Evolutionary conservation across 2,329 filamentous ascomycete species (phyloP).

Genomic region (Ophioceras dolichostomum): DNA sequence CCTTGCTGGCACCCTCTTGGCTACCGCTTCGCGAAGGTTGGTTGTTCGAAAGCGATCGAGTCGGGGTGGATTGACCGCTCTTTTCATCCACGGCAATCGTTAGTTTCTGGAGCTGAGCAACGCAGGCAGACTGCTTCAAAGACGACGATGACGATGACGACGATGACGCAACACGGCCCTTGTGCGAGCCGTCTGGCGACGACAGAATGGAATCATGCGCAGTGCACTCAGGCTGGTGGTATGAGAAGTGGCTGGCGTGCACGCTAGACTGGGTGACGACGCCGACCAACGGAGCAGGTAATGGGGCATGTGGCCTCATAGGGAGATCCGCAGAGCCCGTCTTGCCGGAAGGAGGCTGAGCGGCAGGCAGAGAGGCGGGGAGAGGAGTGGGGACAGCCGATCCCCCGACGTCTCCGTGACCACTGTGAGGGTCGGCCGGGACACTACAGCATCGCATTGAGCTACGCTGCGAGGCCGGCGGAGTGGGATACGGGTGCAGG

Average conservation of each 20-base stretch:
- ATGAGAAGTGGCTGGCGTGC: constrained; percentile 54
- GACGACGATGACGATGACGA: constrained; percentile 15
- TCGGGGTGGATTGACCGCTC: constrained; percentile 87
- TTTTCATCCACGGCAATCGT: constrained; percentile 70
- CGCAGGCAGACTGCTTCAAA: constrained; percentile 45
- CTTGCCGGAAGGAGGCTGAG: too few species aligned
- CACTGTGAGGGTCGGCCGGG: too few species aligned
- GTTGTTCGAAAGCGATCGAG: constrained; percentile 65
- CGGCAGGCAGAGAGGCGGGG: too few species aligned
- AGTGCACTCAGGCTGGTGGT: constrained; percentile 23
- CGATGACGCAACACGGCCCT: constrained; percentile 5
- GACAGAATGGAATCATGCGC: constrained; percentile 37
- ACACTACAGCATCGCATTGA: too few species aligned
- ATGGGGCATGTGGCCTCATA: constrained; percentile 28
- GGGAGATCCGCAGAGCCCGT: constrained; percentile 31
- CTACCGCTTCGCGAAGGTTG: constrained; percentile 38
- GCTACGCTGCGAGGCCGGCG: constrained; percentile 37
- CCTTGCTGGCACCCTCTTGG: constrained; percentile 24
- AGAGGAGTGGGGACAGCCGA: too few species aligned
- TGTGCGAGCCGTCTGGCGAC: constrained; percentile 26
- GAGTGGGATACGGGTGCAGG: constrained; percentile 41
- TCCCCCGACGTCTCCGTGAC: too few species aligned
- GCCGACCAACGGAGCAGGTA: constrained; percentile 48
- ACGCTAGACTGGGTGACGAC: constrained; percentile 51
- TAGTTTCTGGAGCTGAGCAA: constrained; percentile 72